Percentiles rank a stretch among this genome's conserved stretches.
phyloP scores from a whole-genome alignment of 2,329 filamentous ascomycete genomes.

The Chaetomiaceae sp. region DNA sequence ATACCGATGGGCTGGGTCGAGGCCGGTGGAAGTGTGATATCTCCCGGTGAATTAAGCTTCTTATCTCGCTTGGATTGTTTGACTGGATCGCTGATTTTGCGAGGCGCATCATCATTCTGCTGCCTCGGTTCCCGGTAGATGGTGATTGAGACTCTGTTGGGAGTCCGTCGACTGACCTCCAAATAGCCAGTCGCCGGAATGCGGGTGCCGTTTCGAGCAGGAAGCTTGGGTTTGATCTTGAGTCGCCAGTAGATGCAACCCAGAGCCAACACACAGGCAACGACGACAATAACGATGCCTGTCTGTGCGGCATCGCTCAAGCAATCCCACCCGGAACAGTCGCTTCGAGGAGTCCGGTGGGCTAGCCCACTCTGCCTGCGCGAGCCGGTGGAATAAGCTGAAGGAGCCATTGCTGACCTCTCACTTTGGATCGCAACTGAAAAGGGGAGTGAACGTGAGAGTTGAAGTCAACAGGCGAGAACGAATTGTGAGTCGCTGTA shows the following conservation, averaged over 20 bases:
- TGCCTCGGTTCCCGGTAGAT: constrained; percentile 6
- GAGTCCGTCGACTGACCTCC: constrained; percentile 1
- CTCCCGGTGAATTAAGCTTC: too few species aligned
- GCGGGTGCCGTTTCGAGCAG: not conserved
- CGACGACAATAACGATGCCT: constrained; percentile 9
- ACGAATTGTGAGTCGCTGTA: too few species aligned
- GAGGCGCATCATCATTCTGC: not conserved
- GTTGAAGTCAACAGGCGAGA: too few species aligned
- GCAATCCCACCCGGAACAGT: constrained; percentile 9
- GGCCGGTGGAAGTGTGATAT: too few species aligned
- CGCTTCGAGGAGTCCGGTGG: too few species aligned
- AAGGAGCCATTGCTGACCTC: not conserved
- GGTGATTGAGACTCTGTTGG: constrained; percentile 6
- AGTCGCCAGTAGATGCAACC: constrained; percentile 13
- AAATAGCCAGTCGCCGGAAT: not conserved
- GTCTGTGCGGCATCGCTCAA: constrained; percentile 11
- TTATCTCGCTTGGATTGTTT: too few species aligned
- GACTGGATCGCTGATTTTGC: not conserved
- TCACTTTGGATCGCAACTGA: too few species aligned
- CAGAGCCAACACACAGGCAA: not conserved
- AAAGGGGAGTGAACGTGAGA: too few species aligned
- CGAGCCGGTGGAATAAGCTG: not conserved
- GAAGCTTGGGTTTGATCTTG: not conserved
- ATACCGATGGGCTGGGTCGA: not conserved
- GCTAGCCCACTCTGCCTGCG: not conserved